A percentile compares a stretch with the other conserved stretches of the same genome.
These are phyloP conservation scores for Ananas comosus DNA, from an alignment of 176 grass and related monocot genomes.

Conservation along the genomic window DNA sequence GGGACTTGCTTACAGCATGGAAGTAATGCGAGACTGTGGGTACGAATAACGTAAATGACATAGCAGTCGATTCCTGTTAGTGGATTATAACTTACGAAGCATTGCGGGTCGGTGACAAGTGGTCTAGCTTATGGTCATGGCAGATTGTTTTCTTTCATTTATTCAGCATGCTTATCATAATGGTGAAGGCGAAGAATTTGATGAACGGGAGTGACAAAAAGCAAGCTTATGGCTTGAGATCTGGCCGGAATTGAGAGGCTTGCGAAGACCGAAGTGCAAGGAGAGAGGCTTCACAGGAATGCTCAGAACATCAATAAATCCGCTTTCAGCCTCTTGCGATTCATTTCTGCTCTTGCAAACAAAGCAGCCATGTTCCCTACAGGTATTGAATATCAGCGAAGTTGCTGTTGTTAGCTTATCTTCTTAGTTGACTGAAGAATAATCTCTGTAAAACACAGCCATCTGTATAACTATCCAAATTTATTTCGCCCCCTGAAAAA, in stretches of 20 bases:
- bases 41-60: constrained; percentile 99
- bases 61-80: constrained; percentile 83
- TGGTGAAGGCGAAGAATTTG: constrained; percentile 71
- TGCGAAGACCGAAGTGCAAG: constrained; percentile 87
- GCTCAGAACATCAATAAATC: constrained; percentile 97
- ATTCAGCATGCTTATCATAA: constrained; percentile 76
- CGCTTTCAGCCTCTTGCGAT: constrained; percentile 84
- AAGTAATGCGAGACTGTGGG: constrained; percentile 83
- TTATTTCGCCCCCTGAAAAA: too few relatives aligned
- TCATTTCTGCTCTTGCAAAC: constrained; percentile 85
- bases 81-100: background rate
- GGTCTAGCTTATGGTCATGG: background rate
- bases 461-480: too few relatives aligned
- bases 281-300: constrained; percentile 90
- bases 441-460: too few relatives aligned
- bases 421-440: too few relatives aligned
- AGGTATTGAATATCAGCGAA: constrained; percentile 35
- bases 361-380: constrained; percentile 82
- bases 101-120: background rate
- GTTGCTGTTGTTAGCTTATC: too few relatives aligned
- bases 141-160: constrained; percentile 4
- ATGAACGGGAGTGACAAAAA: constrained; percentile 80
- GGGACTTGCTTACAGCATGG: constrained; percentile 69
- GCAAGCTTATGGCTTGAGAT: constrained; percentile 94
- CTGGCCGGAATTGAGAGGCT: constrained; percentile 91